Percentiles rank a stretch among this genome's conserved stretches.
These are phyloP conservation scores for Volvox reticuliferus DNA, from an alignment of 139 green algal species.

Conservation along the genomic window DNA sequence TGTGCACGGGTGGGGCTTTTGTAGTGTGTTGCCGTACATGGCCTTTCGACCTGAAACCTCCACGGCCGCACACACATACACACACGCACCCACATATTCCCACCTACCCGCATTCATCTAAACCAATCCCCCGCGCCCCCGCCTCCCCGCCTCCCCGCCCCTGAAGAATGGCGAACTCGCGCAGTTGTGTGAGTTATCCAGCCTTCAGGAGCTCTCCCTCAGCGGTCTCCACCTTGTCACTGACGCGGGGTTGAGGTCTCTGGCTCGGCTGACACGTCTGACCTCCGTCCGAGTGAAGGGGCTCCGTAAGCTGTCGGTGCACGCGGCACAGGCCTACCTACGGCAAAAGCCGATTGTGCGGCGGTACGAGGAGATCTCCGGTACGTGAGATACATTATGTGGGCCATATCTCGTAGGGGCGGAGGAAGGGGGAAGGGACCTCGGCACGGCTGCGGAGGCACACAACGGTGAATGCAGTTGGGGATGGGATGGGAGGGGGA, in stretches of 20 bases:
- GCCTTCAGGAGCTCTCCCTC: neutral
- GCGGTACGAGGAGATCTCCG: constrained; percentile 33
- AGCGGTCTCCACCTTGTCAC: constrained; percentile 28
- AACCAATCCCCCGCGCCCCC: no score
- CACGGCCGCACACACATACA: no score
- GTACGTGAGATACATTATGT: neutral
- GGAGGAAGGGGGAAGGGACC: no score
- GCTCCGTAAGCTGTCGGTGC: constrained; percentile 36
- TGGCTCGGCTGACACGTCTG: constrained; percentile 12
- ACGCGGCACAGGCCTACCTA: constrained; percentile 43
- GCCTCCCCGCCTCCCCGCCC: neutral
- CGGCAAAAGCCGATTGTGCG: constrained; percentile 32
- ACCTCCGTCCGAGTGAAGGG: neutral
- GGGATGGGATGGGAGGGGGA: no score
- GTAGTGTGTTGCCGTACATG: no score
- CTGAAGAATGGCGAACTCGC: constrained; percentile 29
- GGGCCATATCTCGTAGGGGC: no score
- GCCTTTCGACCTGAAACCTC: no score
- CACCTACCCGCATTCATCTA: no score
- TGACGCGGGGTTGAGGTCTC: constrained; percentile 23
- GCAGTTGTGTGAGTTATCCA: constrained; percentile 18
- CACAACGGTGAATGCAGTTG: no score
- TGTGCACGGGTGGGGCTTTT: no score
- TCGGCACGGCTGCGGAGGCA: no score
- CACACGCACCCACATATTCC: no score